Base-by-base conservation (phyloP, 192 early-diverging fungal species). In the Spizellomyces sp. region DNA sequence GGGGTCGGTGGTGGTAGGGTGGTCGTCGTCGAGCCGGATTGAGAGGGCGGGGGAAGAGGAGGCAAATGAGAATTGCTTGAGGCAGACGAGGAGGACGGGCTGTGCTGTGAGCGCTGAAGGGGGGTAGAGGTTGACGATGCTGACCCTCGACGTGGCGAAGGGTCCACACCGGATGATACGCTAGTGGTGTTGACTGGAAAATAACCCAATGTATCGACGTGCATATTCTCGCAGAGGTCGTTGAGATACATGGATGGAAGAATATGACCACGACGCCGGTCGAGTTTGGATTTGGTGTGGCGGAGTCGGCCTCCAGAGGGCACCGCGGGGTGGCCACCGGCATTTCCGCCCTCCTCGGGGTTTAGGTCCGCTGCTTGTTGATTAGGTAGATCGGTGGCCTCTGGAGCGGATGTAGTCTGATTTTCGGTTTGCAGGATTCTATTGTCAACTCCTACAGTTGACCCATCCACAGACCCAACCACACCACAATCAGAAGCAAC, bases 241-340 rank as follows among this genome's bases (percentile, higher is more conserved):
- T n/a, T 48, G 14, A 66, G 56, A 45, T 58, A 59, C 19, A 43
- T 45, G 7, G 36, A 22, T 12, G 64, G 64, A 15, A 66, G 17
- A n/a, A 67, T 12, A 22, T 74, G 36, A 12, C 71, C 64, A 14
- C 62, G 60, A 42, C 70, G 71, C 19, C 71, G 63, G 48, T 66
- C 64, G 47, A 64, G 12, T 27, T 52, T 71, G 55, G 12, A 45
- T 36, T 46, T 55, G 8, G 71, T 59, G 15, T 67, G 43, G 9
- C 36, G 14, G 0, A 45, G 56, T 7, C 63, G 71, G 14, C 55
- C 55, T 9, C 59, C 45, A 27, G 44, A 54, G 5, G 59, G 36
- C 59, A 42, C 15, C 36, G 59, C 59, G 14, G 59, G 22, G 6
- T 4, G 36, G 22, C 22, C 54, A 22, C 5, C 7, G 59, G 42